Evolutionary conservation across 208 protist genomes (phyloP).

Genomic region (Cochliopodium minus): DNA sequence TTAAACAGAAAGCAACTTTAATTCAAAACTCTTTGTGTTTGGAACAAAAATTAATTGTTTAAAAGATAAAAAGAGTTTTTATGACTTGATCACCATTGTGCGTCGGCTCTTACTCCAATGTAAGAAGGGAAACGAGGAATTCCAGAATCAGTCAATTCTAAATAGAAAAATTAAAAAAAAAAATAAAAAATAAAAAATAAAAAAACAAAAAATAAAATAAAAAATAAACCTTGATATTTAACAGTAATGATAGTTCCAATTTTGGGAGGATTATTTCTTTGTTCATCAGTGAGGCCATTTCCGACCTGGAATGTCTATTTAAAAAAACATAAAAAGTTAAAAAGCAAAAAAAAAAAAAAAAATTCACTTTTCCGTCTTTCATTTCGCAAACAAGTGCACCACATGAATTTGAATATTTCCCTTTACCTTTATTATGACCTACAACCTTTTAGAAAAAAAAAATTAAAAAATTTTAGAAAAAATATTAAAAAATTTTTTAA

Average conservation of each 20-base stretch:
- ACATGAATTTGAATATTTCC: conserved; percentile 23
- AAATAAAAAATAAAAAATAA: too few species aligned
- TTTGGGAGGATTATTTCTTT: conserved; percentile 25
- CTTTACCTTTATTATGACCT: conserved; percentile 18
- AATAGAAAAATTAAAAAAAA: too few species aligned
- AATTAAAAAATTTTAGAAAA: too few species aligned
- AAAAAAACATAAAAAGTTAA: too few species aligned
- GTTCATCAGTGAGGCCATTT: conserved; percentile 26
- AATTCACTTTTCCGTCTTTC: conserved; percentile 33
- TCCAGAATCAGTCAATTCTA: conserved; percentile 31
- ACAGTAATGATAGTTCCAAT: conserved; percentile 36
- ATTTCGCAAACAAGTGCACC: conserved; percentile 25
- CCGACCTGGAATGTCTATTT: conserved; percentile 38
- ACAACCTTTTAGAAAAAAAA: background rate
- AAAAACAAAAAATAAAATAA: too few species aligned
- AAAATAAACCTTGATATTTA: conserved; percentile 35
- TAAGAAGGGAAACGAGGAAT: conserved; percentile 35
- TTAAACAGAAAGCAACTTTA: too few species aligned
- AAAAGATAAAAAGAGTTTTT: too few species aligned
- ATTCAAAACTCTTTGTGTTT: too few species aligned
- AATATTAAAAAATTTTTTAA: too few species aligned
- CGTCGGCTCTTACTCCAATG: conserved; percentile 19
- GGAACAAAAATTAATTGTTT: too few species aligned
- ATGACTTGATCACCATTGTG: too few species aligned
- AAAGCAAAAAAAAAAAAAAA: too few species aligned